These are phyloP conservation scores for Polysphondylium violaceum DNA, from an alignment of 78 protist species.

Conservation along the genomic window DNA sequence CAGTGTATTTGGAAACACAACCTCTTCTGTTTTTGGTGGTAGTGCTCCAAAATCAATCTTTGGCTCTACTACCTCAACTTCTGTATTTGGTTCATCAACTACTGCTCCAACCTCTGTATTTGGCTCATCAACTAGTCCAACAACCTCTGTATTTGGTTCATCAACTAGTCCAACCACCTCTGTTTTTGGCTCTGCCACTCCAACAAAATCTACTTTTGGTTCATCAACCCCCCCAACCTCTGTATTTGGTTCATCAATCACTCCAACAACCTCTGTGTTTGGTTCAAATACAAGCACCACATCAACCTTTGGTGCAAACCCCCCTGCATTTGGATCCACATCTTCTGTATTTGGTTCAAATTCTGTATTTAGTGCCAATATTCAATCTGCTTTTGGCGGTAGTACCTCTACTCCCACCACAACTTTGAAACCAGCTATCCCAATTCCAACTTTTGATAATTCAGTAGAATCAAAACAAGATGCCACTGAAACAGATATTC, in stretches of 20 bases:
- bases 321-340: too few relatives aligned
- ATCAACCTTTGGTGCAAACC: not conserved
- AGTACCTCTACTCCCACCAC: not conserved
- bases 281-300: not conserved
- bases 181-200: not conserved
- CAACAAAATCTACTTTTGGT: constrained; percentile 1
- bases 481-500: too few relatives aligned
- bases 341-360: too few relatives aligned
- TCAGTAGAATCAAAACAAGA: too few relatives aligned
- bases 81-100: not conserved
- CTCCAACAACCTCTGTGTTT: not conserved
- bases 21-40: too few relatives aligned
- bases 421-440: not conserved
- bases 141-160: not conserved
- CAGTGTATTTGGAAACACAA: too few relatives aligned
- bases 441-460: too few relatives aligned
- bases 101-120: not conserved
- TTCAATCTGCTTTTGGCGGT: too few relatives aligned
- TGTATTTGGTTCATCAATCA: too few relatives aligned
- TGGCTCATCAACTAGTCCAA: not conserved
- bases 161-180: constrained; percentile 1
- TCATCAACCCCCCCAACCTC: too few relatives aligned
- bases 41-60: not conserved
- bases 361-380: too few relatives aligned
- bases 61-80: not conserved